These are phyloP conservation scores for Hibiscus syriacus DNA, from an alignment of 345 rosid genomes.

Conservation along the genomic window DNA sequence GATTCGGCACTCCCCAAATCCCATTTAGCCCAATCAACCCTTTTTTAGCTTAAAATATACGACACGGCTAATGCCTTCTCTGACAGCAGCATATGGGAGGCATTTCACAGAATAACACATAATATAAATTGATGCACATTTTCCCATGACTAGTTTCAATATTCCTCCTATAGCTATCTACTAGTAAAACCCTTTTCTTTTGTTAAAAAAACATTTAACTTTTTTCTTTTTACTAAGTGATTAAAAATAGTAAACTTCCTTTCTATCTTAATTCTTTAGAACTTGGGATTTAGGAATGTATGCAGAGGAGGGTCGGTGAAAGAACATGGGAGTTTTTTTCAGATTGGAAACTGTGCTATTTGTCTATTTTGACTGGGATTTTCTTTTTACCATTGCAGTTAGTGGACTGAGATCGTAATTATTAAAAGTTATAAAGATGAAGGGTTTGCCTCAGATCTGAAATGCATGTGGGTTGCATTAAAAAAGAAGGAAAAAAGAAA, in stretches of 20 bases:
- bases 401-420: conserved; percentile 9
- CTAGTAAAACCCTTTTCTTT: no score
- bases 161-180: not conserved
- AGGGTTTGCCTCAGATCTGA: not conserved
- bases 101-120: not conserved
- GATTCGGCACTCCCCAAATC: conserved; percentile 26
- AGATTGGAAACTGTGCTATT: conserved; percentile 26
- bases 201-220: no score
- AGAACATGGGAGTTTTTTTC: conserved; percentile 18
- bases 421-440: conserved; percentile 8
- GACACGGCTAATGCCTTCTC: not conserved
- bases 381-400: not conserved
- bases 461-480: not conserved
- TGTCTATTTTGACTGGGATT: not conserved
- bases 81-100: conserved; percentile 10
- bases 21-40: conserved; percentile 23
- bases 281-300: conserved; percentile 29
- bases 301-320: conserved; percentile 18
- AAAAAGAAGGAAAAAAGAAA: not conserved
- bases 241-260: no score
- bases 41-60: not conserved
- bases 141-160: conserved; percentile 12
- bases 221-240: no score
- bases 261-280: not conserved
- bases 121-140: conserved; percentile 14